phyloP scores from a whole-genome alignment of 495 filamentous ascomycete genomes.

The Neurospora sp. region DNA sequence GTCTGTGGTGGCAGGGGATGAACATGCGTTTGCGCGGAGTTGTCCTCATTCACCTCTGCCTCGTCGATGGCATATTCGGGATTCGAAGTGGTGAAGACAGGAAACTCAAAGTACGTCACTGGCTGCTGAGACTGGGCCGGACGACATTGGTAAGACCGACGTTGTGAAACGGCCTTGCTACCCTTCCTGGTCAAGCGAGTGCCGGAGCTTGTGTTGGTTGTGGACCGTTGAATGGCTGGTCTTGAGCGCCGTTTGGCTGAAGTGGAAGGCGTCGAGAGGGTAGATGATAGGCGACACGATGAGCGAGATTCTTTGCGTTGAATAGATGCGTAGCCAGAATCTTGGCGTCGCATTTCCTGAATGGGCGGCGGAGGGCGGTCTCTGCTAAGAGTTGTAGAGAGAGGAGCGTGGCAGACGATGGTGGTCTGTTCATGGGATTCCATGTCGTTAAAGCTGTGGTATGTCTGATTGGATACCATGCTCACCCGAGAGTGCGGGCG shows the following conservation, averaged over 20 bases:
- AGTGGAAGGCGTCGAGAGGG: slow-evolving; percentile 16
- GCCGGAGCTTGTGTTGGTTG: slow-evolving; percentile 20
- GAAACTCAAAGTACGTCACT: slow-evolving; percentile 38
- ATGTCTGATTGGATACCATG: slow-evolving; percentile 33
- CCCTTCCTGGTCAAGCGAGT: slow-evolving; percentile 14
- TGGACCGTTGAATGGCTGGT: slow-evolving; percentile 22
- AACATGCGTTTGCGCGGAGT: slow-evolving; percentile 6
- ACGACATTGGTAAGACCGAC: slow-evolving; percentile 9
- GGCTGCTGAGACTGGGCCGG: slow-evolving; percentile 15
- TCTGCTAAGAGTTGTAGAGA: not conserved
- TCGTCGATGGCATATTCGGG: slow-evolving; percentile 10
- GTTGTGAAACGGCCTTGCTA: slow-evolving; percentile 17
- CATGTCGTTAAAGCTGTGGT: slow-evolving; percentile 37
- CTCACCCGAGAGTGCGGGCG: slow-evolving; percentile 32
- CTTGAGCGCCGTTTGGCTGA: slow-evolving; percentile 22
- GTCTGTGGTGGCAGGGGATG: slow-evolving; percentile 39
- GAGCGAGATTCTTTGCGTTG: slow-evolving; percentile 17
- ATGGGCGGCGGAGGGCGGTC: slow-evolving; percentile 6
- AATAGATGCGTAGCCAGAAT: slow-evolving; percentile 41
- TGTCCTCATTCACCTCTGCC: slow-evolving; percentile 3
- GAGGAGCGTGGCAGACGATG: slow-evolving; percentile 1
- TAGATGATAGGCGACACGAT: slow-evolving; percentile 13
- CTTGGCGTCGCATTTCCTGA: slow-evolving; percentile 35
- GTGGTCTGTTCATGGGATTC: slow-evolving; percentile 22
- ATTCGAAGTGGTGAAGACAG: slow-evolving; percentile 35